These are phyloP conservation scores for Coemansia sp. DNA, from an alignment of 192 early-diverging fungal genomes.

Conservation along the genomic window DNA sequence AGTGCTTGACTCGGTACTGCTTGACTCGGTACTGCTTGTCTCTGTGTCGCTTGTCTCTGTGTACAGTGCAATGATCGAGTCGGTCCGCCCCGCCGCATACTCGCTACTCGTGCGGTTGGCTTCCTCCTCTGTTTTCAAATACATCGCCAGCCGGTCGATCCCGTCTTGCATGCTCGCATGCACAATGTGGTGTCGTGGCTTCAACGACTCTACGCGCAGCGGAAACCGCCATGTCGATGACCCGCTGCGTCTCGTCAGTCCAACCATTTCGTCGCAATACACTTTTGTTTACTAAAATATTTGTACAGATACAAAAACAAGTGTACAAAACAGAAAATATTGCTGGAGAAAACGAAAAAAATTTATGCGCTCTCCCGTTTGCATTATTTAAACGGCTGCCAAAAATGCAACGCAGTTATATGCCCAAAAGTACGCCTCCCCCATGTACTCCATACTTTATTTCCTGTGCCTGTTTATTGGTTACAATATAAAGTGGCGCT, in stretches of 20 bases:
- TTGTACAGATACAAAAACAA: neutral
- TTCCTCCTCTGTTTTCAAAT: constrained; percentile 32
- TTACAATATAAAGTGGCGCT: neutral
- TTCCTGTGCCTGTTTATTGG: neutral
- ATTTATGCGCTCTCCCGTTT: neutral
- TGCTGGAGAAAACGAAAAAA: neutral
- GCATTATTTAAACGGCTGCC: neutral
- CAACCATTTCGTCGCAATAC: neutral
- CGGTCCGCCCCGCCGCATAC: constrained; percentile 8
- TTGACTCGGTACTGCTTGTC: neutral
- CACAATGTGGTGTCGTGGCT: constrained; percentile 38
- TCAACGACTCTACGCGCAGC: constrained; percentile 31
- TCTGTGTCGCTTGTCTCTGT: neutral
- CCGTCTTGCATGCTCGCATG: constrained; percentile 31
- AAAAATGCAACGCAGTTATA: constrained; percentile 1
- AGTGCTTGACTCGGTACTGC: constrained; percentile 8
- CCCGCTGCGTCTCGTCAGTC: neutral
- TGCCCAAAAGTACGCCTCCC: neutral
- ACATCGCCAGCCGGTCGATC: constrained; percentile 38
- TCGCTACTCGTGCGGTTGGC: constrained; percentile 7
- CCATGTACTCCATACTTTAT: neutral
- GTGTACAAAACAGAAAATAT: neutral
- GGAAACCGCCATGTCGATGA: constrained; percentile 32
- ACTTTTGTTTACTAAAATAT: neutral
- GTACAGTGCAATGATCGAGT: constrained; percentile 40